These are phyloP conservation scores for Pezicula radicicola DNA, from an alignment of 2,329 filamentous ascomycete genomes.

Conservation along the genomic window DNA sequence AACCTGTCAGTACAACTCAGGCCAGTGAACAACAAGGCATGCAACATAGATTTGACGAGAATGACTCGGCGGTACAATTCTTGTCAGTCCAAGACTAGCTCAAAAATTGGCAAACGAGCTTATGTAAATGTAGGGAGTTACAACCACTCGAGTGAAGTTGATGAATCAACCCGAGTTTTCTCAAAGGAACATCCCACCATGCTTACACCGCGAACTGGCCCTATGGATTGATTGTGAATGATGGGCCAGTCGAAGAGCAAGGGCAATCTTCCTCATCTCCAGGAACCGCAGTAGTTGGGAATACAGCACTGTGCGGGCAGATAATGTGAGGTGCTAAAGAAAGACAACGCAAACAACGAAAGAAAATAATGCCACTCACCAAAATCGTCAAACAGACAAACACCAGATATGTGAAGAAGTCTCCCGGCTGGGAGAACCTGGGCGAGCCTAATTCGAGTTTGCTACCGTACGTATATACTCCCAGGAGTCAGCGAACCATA, in stretches of 20 bases:
- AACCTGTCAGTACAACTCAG: conserved; percentile 28
- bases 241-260: conserved; percentile 47
- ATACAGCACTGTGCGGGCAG: conserved; percentile 51
- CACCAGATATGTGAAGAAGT: conserved; percentile 63
- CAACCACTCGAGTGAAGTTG: conserved; percentile 31
- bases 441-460: conserved; percentile 58
- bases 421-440: conserved; percentile 59
- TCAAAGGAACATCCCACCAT: conserved; percentile 53
- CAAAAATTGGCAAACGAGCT: conserved; percentile 7
- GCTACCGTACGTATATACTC: conserved; percentile 65
- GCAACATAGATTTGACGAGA: too few relatives aligned
- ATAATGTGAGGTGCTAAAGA: conserved; percentile 54
- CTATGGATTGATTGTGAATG: conserved; percentile 50
- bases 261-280: conserved; percentile 58
- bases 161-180: conserved; percentile 42
- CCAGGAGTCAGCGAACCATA: conserved; percentile 14
- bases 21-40: too few relatives aligned
- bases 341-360: conserved; percentile 9
- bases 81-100: too few relatives aligned
- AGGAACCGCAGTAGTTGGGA: conserved; percentile 57
- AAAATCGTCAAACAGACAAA: conserved; percentile 60
- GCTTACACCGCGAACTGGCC: conserved; percentile 48
- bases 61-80: too few relatives aligned
- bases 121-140: conserved; percentile 32
- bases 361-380: conserved; percentile 47